Evolutionary conservation across 108 stramenopile species (phyloP).

Genomic region (Nitzschia sp.): DNA sequence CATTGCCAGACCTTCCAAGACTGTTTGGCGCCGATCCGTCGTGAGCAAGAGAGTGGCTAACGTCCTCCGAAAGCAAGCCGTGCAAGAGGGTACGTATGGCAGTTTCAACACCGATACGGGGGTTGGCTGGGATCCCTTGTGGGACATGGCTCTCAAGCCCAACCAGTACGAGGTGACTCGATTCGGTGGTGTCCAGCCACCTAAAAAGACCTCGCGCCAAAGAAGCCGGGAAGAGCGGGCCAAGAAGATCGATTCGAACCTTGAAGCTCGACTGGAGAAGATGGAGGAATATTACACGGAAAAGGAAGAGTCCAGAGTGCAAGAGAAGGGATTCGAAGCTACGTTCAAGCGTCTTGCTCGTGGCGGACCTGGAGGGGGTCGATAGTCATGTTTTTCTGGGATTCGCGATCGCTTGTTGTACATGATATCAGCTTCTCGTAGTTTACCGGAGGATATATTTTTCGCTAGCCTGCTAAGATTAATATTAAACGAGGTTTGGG

Average conservation of each 20-base stretch:
- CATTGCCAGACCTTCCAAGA: constrained; percentile 34
- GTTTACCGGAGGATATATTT: no score
- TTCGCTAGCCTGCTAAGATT: no score
- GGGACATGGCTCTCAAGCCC: constrained; percentile 59
- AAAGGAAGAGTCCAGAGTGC: constrained; percentile 48
- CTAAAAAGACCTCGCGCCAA: constrained; percentile 63
- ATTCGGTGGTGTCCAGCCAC: constrained; percentile 47
- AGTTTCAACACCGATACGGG: constrained; percentile 59
- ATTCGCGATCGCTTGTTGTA: constrained; percentile 61
- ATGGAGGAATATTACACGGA: constrained; percentile 68
- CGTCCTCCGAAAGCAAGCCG: constrained; percentile 68
- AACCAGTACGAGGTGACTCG: constrained; percentile 24
- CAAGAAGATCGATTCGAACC: constrained; percentile 60
- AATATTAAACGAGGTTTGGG: no score
- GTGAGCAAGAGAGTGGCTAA: constrained; percentile 66
- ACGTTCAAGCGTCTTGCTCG: constrained; percentile 25
- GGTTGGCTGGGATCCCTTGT: constrained; percentile 75
- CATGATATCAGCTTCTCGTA: constrained; percentile 59
- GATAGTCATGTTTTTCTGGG: constrained; percentile 48
- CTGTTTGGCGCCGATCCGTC: constrained; percentile 61
- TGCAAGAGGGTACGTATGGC: constrained; percentile 72
- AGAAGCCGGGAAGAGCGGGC: constrained; percentile 73
- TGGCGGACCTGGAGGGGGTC: neutral
- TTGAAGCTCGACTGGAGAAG: constrained; percentile 49
- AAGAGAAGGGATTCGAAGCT: constrained; percentile 44